Base-by-base conservation (phyloP, 768 basidiomycete genomes). In the Mycena vitilis region DNA sequence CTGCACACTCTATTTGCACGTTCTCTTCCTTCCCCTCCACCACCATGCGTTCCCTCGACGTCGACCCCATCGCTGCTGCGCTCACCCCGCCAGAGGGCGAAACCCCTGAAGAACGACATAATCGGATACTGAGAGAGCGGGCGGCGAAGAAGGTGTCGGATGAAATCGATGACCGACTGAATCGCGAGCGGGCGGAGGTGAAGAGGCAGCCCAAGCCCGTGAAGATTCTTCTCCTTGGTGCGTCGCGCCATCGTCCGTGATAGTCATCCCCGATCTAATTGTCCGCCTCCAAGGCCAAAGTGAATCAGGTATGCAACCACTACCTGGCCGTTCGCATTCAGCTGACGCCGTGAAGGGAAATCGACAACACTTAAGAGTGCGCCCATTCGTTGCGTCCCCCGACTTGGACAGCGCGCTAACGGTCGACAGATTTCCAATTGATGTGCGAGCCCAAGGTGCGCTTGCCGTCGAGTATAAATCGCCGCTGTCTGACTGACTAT, bases 301-400 rank as follows among this genome's bases (percentile, higher is more conserved):
- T 74, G 92, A 94, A 83, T 93, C 91, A 56, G 91, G 91, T 92
- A 76, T 65, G 76, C 12, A 16, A 30, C 30, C 30, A 5, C 30
- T 30, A 2, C 3, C 18, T 45, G 15, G 44, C 7, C 44, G 20
- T 20, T 16, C 16, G 13, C 13, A 45, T 13, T 16, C 5, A 8
- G 18, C 23, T 18, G 38, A 36, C 59, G 6, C 54, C 44, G 13
- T 34, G 34, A 38, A 93, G 92, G 92, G 51, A 94, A 94, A 82
- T 93, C 91, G 5, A 94, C 92, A 6, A 93, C 93, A 0, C 84
- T 94, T 45, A 91, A 93, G 78, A 93, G 92, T 92, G 77, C 68
- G 89, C 85, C 6, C 7, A 10, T 36, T 18, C 45, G 47, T 30
- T 25, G 22, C 30, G 53, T 52, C 36, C 44, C 18, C 4, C 10